Percentiles rank a stretch among this genome's conserved stretches.
phyloP scores from a whole-genome alignment of 306 rosid genomes.

The Dalbergia cultrata region DNA sequence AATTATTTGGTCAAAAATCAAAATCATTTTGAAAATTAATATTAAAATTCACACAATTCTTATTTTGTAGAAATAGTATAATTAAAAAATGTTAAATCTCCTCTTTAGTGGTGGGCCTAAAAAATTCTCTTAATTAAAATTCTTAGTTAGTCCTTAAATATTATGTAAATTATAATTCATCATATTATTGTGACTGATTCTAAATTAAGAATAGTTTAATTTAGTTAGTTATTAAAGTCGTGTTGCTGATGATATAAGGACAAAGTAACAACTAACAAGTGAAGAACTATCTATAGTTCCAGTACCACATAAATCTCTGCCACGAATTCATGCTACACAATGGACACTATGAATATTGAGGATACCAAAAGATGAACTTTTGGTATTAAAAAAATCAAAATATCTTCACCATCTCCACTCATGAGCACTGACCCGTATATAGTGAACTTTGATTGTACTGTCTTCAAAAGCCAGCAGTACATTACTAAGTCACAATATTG shows the following conservation, averaged over 20 bases:
- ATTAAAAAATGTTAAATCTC: no score
- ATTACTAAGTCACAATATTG: constrained; percentile 1
- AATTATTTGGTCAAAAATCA: not conserved
- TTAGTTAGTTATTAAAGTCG: no score
- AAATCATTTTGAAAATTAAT: not conserved
- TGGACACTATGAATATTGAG: constrained; percentile 22
- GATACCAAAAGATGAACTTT: not conserved
- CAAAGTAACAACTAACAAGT: not conserved
- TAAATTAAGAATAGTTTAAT: no score
- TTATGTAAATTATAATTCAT: no score
- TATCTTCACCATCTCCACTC: constrained; percentile 25
- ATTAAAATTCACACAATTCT: not conserved
- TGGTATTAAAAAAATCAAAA: constrained; percentile 10
- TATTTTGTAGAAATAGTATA: not conserved
- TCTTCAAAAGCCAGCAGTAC: not conserved
- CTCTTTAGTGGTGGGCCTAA: no score
- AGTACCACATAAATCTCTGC: not conserved
- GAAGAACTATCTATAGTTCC: not conserved
- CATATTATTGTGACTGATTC: no score
- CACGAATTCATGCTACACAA: constrained; percentile 6
- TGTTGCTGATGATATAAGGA: no score
- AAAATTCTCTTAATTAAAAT: no score
- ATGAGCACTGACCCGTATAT: not conserved
- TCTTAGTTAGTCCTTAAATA: no score
- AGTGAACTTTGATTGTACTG: constrained; percentile 18